Evolutionary conservation across 345 rosid species (phyloP), one percentile per base, ranked within the genome.

Genomic region (Lumnitzera littorea): DNA sequence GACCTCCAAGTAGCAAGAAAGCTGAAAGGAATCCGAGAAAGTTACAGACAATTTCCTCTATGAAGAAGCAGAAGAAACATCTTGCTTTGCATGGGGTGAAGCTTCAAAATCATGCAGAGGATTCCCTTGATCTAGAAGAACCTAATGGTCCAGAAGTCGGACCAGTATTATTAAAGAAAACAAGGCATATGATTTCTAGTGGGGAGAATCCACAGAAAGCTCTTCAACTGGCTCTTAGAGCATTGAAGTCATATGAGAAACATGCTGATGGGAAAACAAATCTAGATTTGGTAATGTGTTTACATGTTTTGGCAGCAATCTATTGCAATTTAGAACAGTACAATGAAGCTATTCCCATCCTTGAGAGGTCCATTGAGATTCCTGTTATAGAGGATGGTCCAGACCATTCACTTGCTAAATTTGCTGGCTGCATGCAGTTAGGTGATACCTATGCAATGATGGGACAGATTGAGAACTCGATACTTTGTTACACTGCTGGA

Each of bases 351-450:
- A 79, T 89, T 58, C 94, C 94, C 11, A 72, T 87, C 77, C 95
- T 92, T 13, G 91, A 92, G 70, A 80, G 79, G 7, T 85, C 94
- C 9, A 82, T 86, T 31, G 84, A 83, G 51, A 81, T 87, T 59
- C 91, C 88, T 1, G 81, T 72, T 53, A 70, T 84, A 20, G 88
- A 87, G 41, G 86, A 83, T 57, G 86, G 98, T 0, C 86, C 80
- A 64, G 73, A 78, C 64, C 95, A 88, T 60, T 80, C 89, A 3
- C 78, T 92, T 7, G 96, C 96, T 17, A 92, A 89, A 66, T 92
- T 89, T 56, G 84, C 96, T 4, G 96, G 96, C 46, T 89, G 92
- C 58, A 89, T 92, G 96, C 96, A 87, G 69, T 75, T 89, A 43
- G 96, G 96, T 51, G 98, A 92, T 70, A 73, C 87, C 31, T 89